A percentile compares a stretch with the other conserved stretches of the same genome.
phyloP scores from a whole-genome alignment of 352 stramenopile genomes.

The Phytophthora lateralis region DNA sequence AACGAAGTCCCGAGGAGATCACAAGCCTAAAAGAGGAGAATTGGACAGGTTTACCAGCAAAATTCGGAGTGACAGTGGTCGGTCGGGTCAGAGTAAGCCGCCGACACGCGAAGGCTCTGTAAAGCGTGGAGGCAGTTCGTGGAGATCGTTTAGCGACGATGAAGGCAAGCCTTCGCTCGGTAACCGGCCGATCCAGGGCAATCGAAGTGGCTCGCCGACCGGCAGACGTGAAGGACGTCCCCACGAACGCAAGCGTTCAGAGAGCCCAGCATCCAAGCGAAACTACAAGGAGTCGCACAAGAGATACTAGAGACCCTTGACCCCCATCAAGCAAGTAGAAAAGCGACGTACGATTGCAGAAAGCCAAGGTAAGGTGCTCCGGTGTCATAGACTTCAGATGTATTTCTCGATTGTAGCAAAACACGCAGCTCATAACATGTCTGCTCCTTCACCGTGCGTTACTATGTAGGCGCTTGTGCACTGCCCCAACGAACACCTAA shows the following conservation, averaged over 20 bases:
- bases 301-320: constrained; percentile 24
- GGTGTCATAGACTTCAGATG: not conserved
- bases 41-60: constrained; percentile 21
- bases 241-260: constrained; percentile 19
- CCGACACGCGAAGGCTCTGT: constrained; percentile 3
- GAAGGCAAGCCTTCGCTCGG: constrained; percentile 10
- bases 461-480: not conserved
- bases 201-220: constrained; percentile 12
- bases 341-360: constrained; percentile 6
- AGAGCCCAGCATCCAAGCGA: constrained; percentile 16
- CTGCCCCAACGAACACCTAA: constrained; percentile 6
- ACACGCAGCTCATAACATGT: constrained; percentile 20
- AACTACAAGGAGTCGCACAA: constrained; percentile 38
- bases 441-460: constrained; percentile 4
- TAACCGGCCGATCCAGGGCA: constrained; percentile 10
- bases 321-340: constrained; percentile 4
- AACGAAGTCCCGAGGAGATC: constrained; percentile 4
- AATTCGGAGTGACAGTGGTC: constrained; percentile 2
- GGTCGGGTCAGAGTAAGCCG: not conserved
- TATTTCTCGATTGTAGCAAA: constrained; percentile 3
- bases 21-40: constrained; percentile 22
- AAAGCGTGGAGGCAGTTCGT: constrained; percentile 13
- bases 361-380: constrained; percentile 5
- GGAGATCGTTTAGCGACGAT: constrained; percentile 20
- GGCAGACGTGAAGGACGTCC: constrained; percentile 15